These are phyloP conservation scores for Gossypium ekmanianum DNA, from an alignment of 345 rosid genomes.

Conservation along the genomic window DNA sequence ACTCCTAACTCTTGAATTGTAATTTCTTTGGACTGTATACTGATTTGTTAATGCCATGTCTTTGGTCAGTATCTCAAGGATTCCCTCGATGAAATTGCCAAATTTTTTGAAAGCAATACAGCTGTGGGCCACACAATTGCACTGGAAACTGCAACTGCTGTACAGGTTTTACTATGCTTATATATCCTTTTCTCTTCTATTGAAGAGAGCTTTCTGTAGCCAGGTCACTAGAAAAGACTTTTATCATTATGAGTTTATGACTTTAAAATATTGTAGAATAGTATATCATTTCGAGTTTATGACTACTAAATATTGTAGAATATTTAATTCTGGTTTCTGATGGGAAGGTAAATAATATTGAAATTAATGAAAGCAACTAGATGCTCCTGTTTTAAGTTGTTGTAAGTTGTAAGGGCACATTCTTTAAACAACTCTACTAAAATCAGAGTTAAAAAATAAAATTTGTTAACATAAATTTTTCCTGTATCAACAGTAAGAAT, in stretches of 20 bases:
- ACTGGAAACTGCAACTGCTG: conserved; percentile 92
- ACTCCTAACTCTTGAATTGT: conserved; percentile 17
- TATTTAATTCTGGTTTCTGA: too few species aligned
- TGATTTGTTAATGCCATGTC: conserved; percentile 21
- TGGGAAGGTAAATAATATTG: conserved; percentile 1
- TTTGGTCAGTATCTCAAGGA: conserved; percentile 83
- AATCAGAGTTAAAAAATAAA: not conserved
- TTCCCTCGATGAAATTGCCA: conserved; percentile 60
- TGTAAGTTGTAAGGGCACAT: not conserved
- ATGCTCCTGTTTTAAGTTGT: not conserved
- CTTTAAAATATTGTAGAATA: not conserved
- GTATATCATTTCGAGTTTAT: not conserved
- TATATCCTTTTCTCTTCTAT: not conserved
- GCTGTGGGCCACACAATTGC: conserved; percentile 86
- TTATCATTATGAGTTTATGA: not conserved
- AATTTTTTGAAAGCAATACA: conserved; percentile 76
- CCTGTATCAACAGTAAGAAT: not conserved
- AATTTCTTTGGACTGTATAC: not conserved
- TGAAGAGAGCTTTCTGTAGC: not conserved
- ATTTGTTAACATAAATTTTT: not conserved
- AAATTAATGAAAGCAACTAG: not conserved
- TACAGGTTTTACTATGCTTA: conserved; percentile 57
- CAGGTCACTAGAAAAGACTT: conserved; percentile 9
- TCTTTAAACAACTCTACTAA: not conserved
- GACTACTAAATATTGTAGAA: too few species aligned